Evolutionary conservation across 2,329 filamentous ascomycete genomes (phyloP).

Genomic region (Botrytis porri): DNA sequence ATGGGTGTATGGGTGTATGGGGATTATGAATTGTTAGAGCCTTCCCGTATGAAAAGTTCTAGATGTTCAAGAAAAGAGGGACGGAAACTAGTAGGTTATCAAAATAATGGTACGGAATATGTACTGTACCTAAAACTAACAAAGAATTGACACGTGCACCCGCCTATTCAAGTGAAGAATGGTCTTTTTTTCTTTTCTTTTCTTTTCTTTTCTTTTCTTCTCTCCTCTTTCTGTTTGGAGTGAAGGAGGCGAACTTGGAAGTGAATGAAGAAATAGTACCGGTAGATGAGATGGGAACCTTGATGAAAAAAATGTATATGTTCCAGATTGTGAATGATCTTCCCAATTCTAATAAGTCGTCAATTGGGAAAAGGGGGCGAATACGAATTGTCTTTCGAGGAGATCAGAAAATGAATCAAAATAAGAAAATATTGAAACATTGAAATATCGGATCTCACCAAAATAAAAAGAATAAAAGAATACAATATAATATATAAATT

Average conservation of each 20-base stretch:
- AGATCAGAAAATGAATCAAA: background rate
- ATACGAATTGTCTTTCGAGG: background rate
- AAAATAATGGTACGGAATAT: background rate
- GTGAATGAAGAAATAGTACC: background rate
- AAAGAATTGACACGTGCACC: constrained; percentile 6
- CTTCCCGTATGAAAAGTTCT: background rate
- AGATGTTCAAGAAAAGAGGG: constrained; percentile 8
- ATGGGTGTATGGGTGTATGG: background rate
- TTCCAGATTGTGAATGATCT: background rate
- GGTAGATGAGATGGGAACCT: background rate
- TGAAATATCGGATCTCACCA: background rate
- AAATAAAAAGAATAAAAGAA: background rate
- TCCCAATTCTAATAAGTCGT: background rate
- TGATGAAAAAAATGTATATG: background rate
- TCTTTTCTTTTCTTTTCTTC: too few species aligned
- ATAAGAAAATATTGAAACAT: background rate
- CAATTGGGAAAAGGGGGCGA: background rate
- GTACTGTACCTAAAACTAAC: background rate
- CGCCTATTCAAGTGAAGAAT: background rate
- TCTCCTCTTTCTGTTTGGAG: background rate
- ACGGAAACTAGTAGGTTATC: background rate
- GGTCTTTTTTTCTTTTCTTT: background rate
- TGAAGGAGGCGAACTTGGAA: background rate
- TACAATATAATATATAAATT: background rate
- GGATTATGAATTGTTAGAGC: background rate